Conservation (phyloP, 2,329 filamentous ascomycete species). For the Colletotrichum sp. region DNA sequence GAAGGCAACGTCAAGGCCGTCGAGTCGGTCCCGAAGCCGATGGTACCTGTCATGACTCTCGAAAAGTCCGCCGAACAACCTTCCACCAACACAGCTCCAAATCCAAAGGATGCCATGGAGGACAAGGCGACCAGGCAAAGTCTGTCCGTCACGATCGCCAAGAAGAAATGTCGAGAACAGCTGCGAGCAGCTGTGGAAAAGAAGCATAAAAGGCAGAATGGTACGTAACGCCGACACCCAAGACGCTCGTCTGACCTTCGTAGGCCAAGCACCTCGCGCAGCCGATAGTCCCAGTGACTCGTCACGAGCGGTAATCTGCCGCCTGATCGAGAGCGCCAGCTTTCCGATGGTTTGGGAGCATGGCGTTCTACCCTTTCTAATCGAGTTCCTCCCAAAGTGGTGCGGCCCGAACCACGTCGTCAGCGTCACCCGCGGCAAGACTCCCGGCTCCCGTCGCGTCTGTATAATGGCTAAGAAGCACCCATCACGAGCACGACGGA, state of each 20-base stretch:
- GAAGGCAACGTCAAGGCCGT: not conserved
- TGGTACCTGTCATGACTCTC: not conserved
- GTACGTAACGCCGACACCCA: constrained; percentile 6
- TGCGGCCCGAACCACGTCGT: constrained; percentile 44
- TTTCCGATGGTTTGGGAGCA: constrained; percentile 50
- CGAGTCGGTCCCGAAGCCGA: constrained; percentile 16
- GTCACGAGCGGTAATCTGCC: constrained; percentile 29
- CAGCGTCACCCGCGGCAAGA: constrained; percentile 40
- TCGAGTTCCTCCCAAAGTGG: constrained; percentile 46
- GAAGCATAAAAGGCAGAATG: constrained; percentile 32
- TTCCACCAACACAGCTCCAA: not conserved
- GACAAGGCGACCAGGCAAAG: constrained; percentile 25
- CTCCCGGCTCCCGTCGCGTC: constrained; percentile 38
- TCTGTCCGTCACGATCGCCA: constrained; percentile 34
- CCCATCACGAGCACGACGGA: constrained; percentile 39
- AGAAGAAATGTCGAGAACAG: constrained; percentile 40
- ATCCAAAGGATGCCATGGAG: constrained; percentile 6
- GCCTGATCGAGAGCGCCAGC: constrained; percentile 35
- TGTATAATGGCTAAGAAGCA: constrained; percentile 43
- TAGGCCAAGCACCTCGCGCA: constrained; percentile 29
- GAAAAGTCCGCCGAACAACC: not conserved
- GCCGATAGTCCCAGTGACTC: constrained; percentile 37
- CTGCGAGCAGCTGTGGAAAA: constrained; percentile 39
- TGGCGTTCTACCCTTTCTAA: constrained; percentile 46
- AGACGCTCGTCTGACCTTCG: not conserved